Evolutionary conservation across 2,329 filamentous ascomycete genomes (phyloP).

Genomic region (Blastomyces gilchristii): DNA sequence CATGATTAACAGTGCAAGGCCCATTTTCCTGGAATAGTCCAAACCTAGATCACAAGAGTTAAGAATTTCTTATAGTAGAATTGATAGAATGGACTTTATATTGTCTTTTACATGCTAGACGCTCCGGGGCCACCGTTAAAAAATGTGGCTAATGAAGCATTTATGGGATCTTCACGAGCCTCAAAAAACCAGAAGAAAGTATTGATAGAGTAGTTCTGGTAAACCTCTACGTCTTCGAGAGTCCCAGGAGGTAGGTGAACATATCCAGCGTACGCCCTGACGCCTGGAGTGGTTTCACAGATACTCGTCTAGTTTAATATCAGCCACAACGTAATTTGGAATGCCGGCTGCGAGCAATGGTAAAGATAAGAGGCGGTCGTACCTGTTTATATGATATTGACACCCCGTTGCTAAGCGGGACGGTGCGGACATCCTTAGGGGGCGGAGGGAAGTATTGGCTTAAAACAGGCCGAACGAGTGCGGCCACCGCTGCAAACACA

Average conservation of each 20-base stretch:
- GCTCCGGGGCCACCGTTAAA: slow-evolving; percentile 53
- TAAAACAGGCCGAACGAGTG: background rate
- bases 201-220: slow-evolving; percentile 49
- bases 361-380: slow-evolving; percentile 6
- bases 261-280: slow-evolving; percentile 50
- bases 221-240: slow-evolving; percentile 28
- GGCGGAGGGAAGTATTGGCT: slow-evolving; percentile 28
- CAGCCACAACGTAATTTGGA: background rate
- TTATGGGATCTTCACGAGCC: slow-evolving; percentile 42
- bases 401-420: slow-evolving; percentile 35
- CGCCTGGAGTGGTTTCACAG: slow-evolving; percentile 48
- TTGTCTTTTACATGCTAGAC: slow-evolving; percentile 19
- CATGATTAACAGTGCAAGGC: slow-evolving; percentile 44
- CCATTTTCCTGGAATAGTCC: slow-evolving; percentile 44
- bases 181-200: slow-evolving; percentile 60
- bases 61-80: background rate
- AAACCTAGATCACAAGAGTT: slow-evolving; percentile 38
- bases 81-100: background rate
- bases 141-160: slow-evolving; percentile 51
- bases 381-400: slow-evolving; percentile 40
- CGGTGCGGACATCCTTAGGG: slow-evolving; percentile 31
- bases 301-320: slow-evolving; percentile 31
- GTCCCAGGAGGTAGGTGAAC: slow-evolving; percentile 45
- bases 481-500: background rate
- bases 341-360: background rate